Conservation (phyloP, 371 early-diverging fungal genomes). For the Rhizomucor miehei region DNA sequence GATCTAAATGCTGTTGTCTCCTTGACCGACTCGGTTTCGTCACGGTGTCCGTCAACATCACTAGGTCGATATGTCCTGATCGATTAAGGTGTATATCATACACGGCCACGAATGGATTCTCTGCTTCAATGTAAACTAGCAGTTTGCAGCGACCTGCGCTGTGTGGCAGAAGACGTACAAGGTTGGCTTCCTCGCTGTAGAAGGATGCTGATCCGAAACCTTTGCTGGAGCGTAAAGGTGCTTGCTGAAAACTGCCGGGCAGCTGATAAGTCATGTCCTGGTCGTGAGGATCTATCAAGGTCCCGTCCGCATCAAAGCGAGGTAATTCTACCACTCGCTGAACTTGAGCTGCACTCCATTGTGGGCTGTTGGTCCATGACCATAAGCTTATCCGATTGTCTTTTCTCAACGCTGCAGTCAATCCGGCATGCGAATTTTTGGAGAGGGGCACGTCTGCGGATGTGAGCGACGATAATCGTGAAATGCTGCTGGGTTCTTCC, state of each 20-base stretch:
- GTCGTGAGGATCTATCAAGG: conserved; percentile 5
- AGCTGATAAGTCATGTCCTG: conserved; percentile 7
- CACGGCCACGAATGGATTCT: background rate
- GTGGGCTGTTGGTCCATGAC: background rate
- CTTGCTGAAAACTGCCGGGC: conserved; percentile 9
- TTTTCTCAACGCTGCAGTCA: background rate
- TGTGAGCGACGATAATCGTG: background rate
- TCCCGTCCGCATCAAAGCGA: conserved; percentile 2
- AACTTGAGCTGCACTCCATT: background rate
- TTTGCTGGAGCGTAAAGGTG: background rate
- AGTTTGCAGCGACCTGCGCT: background rate
- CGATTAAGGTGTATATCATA: background rate
- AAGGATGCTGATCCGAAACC: no score
- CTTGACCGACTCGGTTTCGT: background rate
- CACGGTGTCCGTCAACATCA: background rate
- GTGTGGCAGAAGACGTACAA: background rate
- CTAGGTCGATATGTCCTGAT: background rate
- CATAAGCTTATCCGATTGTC: conserved; percentile 4
- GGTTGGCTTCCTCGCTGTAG: background rate
- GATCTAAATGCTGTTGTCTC: background rate
- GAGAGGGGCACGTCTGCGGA: background rate
- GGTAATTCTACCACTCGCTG: conserved; percentile 8
- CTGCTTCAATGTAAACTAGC: background rate
- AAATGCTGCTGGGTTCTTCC: conserved; percentile 1
- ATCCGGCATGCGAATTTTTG: background rate